Conservation (phyloP, 2,329 filamentous ascomycete species). For the Neophaeococcomyces mojaviensis region DNA sequence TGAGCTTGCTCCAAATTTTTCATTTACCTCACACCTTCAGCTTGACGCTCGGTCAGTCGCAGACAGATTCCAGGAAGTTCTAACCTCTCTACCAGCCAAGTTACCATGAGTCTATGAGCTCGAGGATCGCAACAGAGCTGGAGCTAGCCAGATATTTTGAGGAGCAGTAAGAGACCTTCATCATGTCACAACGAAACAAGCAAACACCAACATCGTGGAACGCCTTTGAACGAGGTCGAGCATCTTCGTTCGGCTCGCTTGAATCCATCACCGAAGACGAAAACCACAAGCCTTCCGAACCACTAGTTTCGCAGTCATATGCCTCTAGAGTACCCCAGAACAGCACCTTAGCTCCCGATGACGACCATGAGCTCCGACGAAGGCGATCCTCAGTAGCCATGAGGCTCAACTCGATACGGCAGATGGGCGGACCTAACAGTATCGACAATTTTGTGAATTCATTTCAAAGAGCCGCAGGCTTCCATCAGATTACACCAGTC, state of each 20-base stretch:
- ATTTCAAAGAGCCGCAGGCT: slow-evolving; percentile 83
- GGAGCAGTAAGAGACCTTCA: not conserved
- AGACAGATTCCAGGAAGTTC: no score
- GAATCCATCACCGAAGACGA: slow-evolving; percentile 24
- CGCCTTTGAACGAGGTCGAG: slow-evolving; percentile 26
- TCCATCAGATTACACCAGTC: slow-evolving; percentile 72
- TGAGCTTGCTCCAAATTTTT: no score
- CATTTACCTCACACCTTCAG: no score
- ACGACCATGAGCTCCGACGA: slow-evolving; percentile 18
- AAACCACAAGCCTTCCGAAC: slow-evolving; percentile 12
- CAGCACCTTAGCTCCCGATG: not conserved
- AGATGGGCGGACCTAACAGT: slow-evolving; percentile 86
- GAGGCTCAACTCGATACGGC: slow-evolving; percentile 43
- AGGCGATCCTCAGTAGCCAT: slow-evolving; percentile 36
- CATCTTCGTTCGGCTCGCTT: slow-evolving; percentile 25
- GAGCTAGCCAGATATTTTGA: no score
- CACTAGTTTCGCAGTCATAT: not conserved
- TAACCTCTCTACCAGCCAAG: no score
- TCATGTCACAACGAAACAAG: slow-evolving; percentile 18
- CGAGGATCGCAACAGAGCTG: no score
- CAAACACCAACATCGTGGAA: slow-evolving; percentile 23
- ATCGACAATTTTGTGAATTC: slow-evolving; percentile 88
- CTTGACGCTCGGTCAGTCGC: no score
- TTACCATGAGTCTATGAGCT: no score
- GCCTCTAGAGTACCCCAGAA: slow-evolving; percentile 2